phyloP scores from a whole-genome alignment of 1,139 yeast species.

The Scheffersomyces segobiensis region DNA sequence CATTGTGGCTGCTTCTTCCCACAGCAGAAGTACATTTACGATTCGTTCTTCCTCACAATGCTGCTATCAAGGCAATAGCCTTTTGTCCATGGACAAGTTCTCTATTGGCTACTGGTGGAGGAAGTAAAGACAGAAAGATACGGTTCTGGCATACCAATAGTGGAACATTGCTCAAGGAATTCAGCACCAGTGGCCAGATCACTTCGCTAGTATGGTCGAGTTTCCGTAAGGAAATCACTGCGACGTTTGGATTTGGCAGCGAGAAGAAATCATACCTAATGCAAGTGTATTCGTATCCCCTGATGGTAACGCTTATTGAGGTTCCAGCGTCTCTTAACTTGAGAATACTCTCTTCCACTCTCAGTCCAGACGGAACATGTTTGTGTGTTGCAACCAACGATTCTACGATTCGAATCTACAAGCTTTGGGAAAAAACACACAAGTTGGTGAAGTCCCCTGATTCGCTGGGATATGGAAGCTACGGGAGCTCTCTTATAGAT shows the following conservation, averaged over 20 bases:
- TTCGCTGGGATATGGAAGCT: slow-evolving; percentile 38
- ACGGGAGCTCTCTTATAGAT: slow-evolving; percentile 62
- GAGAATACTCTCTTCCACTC: slow-evolving; percentile 64
- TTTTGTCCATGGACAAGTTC: slow-evolving; percentile 47
- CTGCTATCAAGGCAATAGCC: slow-evolving; percentile 47
- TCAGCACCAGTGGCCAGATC: slow-evolving; percentile 68
- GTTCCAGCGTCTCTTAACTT: slow-evolving; percentile 55
- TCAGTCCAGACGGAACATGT: slow-evolving; percentile 61
- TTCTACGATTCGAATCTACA: slow-evolving; percentile 71
- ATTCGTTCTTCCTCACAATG: slow-evolving; percentile 42
- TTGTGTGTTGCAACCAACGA: slow-evolving; percentile 78
- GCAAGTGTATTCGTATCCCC: slow-evolving; percentile 66
- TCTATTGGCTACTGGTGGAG: slow-evolving; percentile 47
- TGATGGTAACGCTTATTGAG: slow-evolving; percentile 48
- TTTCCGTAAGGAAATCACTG: slow-evolving; percentile 61
- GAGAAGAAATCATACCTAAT: slow-evolving; percentile 46
- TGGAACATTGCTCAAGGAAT: slow-evolving; percentile 63
- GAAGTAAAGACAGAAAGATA: slow-evolving; percentile 44
- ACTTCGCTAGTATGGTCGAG: slow-evolving; percentile 80
- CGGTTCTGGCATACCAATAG: slow-evolving; percentile 83
- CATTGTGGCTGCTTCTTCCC: slow-evolving; percentile 61
- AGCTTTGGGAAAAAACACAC: slow-evolving; percentile 53
- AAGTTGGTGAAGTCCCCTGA: slow-evolving; percentile 24
- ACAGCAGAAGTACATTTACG: slow-evolving; percentile 40
- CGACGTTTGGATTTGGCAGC: slow-evolving; percentile 79